Evolutionary conservation across 805 yeast species (phyloP).

Genomic region (Cyberlindnera veronae): DNA sequence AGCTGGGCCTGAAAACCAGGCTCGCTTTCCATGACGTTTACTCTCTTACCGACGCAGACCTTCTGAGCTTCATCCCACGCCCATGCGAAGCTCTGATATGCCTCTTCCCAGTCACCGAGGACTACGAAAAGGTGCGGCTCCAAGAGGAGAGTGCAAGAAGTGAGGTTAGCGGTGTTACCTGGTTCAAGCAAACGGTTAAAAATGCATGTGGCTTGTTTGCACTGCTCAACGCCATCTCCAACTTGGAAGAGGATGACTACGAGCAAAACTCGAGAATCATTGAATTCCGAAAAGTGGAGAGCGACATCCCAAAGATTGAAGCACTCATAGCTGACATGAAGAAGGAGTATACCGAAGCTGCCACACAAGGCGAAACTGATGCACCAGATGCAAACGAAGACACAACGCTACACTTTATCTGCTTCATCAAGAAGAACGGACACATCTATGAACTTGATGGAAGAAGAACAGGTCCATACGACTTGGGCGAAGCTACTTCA

Average conservation of each 20-base stretch:
- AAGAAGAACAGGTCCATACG: conserved; percentile 71
- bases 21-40: conserved; percentile 75
- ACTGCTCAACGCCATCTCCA: conserved; percentile 58
- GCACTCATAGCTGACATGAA: conserved; percentile 46
- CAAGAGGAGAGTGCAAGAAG: conserved; percentile 33
- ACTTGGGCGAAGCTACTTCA: conserved; percentile 41
- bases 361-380: conserved; percentile 42
- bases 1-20: conserved; percentile 61
- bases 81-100: conserved; percentile 76
- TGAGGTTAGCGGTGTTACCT: conserved; percentile 37
- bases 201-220: conserved; percentile 96
- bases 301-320: conserved; percentile 28
- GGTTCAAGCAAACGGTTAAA: conserved; percentile 82
- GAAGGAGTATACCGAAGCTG: conserved; percentile 39
- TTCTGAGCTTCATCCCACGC: conserved; percentile 74
- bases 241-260: conserved; percentile 32
- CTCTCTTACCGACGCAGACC: conserved; percentile 80
- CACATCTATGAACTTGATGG: conserved; percentile 87
- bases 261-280: conserved; percentile 13
- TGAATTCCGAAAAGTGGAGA: conserved; percentile 14
- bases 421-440: conserved; percentile 58
- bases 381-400: conserved; percentile 57
- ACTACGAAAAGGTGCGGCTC: conserved; percentile 51
- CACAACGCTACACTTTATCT: conserved; percentile 71
- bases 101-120: conserved; percentile 72